Base-by-base conservation (phyloP, 1,139 yeast species). In the Arxiozyma telluris region DNA sequence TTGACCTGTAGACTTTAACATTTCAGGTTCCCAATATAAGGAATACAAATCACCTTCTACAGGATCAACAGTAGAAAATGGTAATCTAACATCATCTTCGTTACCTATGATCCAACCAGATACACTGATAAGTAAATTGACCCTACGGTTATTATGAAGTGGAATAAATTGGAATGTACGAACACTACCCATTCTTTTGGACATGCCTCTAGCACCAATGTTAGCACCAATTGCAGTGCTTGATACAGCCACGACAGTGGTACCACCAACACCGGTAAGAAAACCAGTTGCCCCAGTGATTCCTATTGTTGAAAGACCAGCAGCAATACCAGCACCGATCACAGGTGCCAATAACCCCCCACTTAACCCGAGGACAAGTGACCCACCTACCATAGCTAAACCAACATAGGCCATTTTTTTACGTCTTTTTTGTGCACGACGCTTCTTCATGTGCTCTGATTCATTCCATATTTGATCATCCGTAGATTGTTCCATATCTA, bases 31-130 rank as follows among this genome's bases (percentile, higher is more conserved):
- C 98, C 98, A 94, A 50, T 87, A 73, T 18, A 94, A 75, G 0
- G 98, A 89, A 64, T 87, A 87, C 62, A 93, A 73, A 70, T 94
- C 99, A 15, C 99, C 98, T 94, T 93, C 90, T 0, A 91, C 88
- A 0, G 98, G 98, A 67, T 94, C 98, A 6, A 93, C 87, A 0
- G 98, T 93, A 1, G 96, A 88, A 67, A 91, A 94, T 3, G 98
- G 98, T 58, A 94, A 77, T 66, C 99, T 78, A 18, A 94, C 95
- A 78, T 94, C 99, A 81, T 94, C 99, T 61, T 85, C 81, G 58
- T 83, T 84, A 68, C 97, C 96, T 57, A 86, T 84, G 94, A 93
- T 90, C 99, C 99, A 94, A 1, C 99, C 99, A 54, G 96, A 84
- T 0, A 94, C 91, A 1, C 97, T 90, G n/a, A 94, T 73, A 50